phyloP scores from a whole-genome alignment of 805 yeast species.

The Kluyveromyces wickerhamii region DNA sequence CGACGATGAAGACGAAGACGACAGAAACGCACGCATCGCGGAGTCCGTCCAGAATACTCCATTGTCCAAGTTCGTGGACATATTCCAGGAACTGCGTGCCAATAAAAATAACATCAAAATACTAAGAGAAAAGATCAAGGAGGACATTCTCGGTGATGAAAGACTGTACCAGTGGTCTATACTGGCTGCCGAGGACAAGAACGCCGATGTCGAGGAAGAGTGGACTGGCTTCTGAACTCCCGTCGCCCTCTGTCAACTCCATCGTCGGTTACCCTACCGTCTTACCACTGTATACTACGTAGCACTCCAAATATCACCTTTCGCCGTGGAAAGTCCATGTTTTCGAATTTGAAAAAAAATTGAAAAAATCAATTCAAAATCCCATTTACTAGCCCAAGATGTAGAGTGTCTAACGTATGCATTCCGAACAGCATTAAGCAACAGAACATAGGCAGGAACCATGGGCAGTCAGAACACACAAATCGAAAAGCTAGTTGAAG shows the following conservation, averaged over 20 bases:
- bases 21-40: slow-evolving; percentile 25
- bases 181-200: slow-evolving; percentile 24
- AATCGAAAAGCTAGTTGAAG: slow-evolving; percentile 66
- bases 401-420: too few relatives aligned
- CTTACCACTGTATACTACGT: too few relatives aligned
- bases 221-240: slow-evolving; percentile 35
- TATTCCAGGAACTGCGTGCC: slow-evolving; percentile 47
- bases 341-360: too few relatives aligned
- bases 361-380: too few relatives aligned
- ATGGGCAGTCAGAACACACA: slow-evolving; percentile 25
- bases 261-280: too few relatives aligned
- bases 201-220: slow-evolving; percentile 29
- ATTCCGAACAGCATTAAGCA: too few relatives aligned
- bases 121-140: slow-evolving; percentile 53
- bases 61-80: slow-evolving; percentile 44
- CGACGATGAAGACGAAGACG: slow-evolving; percentile 37
- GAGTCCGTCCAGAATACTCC: slow-evolving; percentile 43
- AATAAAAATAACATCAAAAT: slow-evolving; percentile 49
- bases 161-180: slow-evolving; percentile 62
- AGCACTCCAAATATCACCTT: too few relatives aligned
- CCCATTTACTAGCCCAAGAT: too few relatives aligned
- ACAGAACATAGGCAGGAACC: too few relatives aligned
- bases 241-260: too few relatives aligned
- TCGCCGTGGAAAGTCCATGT: too few relatives aligned
- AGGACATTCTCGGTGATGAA: slow-evolving; percentile 57